phyloP scores from a whole-genome alignment of 371 early-diverging fungal genomes.

The Mortierella sp. region DNA sequence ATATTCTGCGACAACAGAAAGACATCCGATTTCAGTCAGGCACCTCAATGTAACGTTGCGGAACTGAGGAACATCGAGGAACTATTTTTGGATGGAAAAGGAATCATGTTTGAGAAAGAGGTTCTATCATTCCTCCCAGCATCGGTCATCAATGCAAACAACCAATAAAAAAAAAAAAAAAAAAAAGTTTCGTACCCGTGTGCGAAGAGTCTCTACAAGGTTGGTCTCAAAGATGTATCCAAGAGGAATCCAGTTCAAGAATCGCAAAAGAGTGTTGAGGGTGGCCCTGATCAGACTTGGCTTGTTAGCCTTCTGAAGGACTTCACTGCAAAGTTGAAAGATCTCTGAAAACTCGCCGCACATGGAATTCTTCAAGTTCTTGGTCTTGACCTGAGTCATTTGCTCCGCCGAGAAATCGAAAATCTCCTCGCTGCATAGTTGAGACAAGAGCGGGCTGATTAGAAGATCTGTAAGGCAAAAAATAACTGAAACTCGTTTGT shows the following conservation, averaged over 20 bases:
- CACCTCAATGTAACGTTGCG: conserved; percentile 93
- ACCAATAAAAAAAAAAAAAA: too few species aligned
- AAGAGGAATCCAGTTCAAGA: conserved; percentile 96
- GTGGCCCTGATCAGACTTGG: conserved; percentile 88
- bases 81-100: conserved; percentile 30
- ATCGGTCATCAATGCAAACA: too few species aligned
- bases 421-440: conserved; percentile 88
- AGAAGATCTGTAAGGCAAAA: not conserved
- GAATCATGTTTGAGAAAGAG: not conserved
- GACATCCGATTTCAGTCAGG: conserved; percentile 89
- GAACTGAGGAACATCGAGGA: conserved; percentile 80
- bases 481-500: not conserved
- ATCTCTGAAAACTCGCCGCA: conserved; percentile 93
- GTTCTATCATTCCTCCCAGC: not conserved
- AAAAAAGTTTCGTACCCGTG: conserved; percentile 50
- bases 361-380: conserved; percentile 91
- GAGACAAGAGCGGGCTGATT: not conserved
- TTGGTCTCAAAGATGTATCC: conserved; percentile 95
- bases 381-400: conserved; percentile 94
- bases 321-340: conserved; percentile 92
- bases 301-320: conserved; percentile 88
- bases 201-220: conserved; percentile 83
- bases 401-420: conserved; percentile 96
- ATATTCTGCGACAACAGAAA: conserved; percentile 79
- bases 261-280: conserved; percentile 88